Evolutionary conservation across 2,329 filamentous ascomycete species (phyloP).

Genomic region (Phialophora expanda): DNA sequence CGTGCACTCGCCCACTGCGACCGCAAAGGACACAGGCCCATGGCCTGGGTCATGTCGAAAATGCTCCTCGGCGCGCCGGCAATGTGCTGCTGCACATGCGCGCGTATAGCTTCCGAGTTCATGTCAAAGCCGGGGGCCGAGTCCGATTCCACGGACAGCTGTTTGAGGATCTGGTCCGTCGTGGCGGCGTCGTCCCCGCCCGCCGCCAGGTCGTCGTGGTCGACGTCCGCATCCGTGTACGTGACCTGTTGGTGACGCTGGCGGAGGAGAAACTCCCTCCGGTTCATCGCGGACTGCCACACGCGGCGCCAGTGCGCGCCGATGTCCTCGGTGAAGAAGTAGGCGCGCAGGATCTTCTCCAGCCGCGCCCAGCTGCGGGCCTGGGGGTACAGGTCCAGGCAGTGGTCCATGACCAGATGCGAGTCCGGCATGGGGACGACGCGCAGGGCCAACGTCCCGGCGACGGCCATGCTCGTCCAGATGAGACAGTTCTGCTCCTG

Average conservation of each 20-base stretch:
- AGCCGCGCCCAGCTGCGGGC: conserved; percentile 29
- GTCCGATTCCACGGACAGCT: neutral
- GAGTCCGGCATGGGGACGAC: conserved; percentile 30
- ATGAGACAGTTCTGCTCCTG: conserved; percentile 30
- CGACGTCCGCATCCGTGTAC: conserved; percentile 7
- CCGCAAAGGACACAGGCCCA: conserved; percentile 31
- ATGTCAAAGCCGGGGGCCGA: neutral
- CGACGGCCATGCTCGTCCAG: conserved; percentile 34
- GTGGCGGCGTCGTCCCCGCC: neutral
- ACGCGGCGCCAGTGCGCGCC: conserved; percentile 30
- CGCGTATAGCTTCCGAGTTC: conserved; percentile 8
- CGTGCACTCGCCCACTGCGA: conserved; percentile 5
- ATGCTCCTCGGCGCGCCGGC: conserved; percentile 26
- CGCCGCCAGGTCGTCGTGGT: neutral
- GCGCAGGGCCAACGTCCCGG: conserved; percentile 32
- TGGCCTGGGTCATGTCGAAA: conserved; percentile 26
- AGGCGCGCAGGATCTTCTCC: conserved; percentile 29
- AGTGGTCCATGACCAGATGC: conserved; percentile 32
- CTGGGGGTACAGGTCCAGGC: conserved; percentile 28
- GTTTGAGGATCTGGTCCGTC: neutral
- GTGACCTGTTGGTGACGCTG: neutral
- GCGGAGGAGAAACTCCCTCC: conserved; percentile 25
- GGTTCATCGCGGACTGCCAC: conserved; percentile 30
- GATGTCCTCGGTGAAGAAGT: conserved; percentile 34
- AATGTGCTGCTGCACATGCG: conserved; percentile 26